Conservation (phyloP, 2,329 filamentous ascomycete species). For the Paecilomyces sp. region DNA sequence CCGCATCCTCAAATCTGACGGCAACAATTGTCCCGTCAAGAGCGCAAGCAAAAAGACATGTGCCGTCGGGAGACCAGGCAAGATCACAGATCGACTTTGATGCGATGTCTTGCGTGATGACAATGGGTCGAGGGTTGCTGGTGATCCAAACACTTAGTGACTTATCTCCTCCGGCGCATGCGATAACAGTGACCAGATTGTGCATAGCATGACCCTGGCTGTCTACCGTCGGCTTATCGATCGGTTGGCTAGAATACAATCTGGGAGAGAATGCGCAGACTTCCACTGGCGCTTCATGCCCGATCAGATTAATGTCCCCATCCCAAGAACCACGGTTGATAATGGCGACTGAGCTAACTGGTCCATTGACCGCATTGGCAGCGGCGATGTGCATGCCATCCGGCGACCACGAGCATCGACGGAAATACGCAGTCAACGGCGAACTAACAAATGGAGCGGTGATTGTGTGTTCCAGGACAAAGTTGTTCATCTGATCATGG, state of each 20-base stretch:
- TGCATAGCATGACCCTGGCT: constrained; percentile 32
- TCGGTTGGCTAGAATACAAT: constrained; percentile 69
- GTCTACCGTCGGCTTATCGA: constrained; percentile 40
- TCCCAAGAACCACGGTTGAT: constrained; percentile 90
- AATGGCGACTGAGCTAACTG: constrained; percentile 93
- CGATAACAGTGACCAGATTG: constrained; percentile 78
- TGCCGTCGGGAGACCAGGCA: constrained; percentile 88
- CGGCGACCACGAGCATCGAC: constrained; percentile 93
- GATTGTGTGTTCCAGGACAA: constrained; percentile 89
- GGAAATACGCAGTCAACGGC: constrained; percentile 92
- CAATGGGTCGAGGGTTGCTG: constrained; percentile 81
- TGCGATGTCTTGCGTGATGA: constrained; percentile 82
- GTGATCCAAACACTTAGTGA: constrained; percentile 97
- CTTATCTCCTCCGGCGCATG: constrained; percentile 94
- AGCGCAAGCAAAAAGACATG: constrained; percentile 76
- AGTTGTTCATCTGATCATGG: constrained; percentile 95
- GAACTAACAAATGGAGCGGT: constrained; percentile 80
- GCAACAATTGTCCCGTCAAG: constrained; percentile 83
- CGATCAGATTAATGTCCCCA: constrained; percentile 93
- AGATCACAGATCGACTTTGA: constrained; percentile 91
- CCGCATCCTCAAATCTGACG: constrained; percentile 73
- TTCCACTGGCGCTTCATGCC: constrained; percentile 93
- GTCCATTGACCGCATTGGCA: constrained; percentile 93
- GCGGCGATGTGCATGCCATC: constrained; percentile 96
- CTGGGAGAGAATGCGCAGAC: constrained; percentile 95